A percentile compares a stretch with the other conserved stretches of the same genome.
phyloP scores from a whole-genome alignment of 805 yeast genomes.

The Saccharomycopsis olivae region DNA sequence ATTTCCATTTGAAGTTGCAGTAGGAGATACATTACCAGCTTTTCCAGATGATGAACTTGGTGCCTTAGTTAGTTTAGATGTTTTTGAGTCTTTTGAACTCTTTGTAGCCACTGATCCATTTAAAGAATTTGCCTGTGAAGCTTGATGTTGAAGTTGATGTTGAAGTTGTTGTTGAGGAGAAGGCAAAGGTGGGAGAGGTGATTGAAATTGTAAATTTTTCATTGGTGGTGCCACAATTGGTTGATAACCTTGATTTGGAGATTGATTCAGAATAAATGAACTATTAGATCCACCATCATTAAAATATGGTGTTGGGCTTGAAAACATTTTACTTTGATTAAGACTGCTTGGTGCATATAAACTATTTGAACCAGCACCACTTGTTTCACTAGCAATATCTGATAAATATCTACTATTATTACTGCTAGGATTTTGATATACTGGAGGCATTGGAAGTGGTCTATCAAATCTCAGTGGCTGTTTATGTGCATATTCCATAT shows the following conservation, averaged over 20 bases:
- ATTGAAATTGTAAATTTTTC: conserved; percentile 3
- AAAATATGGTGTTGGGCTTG: conserved; percentile 1
- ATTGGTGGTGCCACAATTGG: conserved; percentile 2
- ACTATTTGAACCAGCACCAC: too few species aligned
- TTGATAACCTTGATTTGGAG: not conserved
- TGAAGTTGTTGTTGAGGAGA: conserved; percentile 10
- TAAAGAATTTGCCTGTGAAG: too few species aligned
- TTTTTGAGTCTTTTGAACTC: too few species aligned
- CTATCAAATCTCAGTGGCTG: conserved; percentile 14
- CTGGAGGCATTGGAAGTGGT: conserved; percentile 13
- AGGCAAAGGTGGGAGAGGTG: conserved; percentile 11
- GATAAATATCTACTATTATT: not conserved
- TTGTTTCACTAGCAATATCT: conserved; percentile 6
- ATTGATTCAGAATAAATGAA: conserved; percentile 1
- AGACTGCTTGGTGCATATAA: not conserved
- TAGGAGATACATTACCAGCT: too few species aligned
- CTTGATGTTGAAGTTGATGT: conserved; percentile 4
- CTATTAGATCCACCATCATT: conserved; percentile 1
- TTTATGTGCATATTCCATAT: not conserved
- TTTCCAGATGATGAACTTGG: conserved; percentile 1
- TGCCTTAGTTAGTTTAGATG: conserved; percentile 16
- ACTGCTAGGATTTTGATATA: conserved; percentile 1
- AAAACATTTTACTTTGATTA: not conserved
- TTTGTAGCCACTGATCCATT: too few species aligned
- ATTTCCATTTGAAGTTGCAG: too few species aligned